Evolutionary conservation across 108 stramenopile genomes (phyloP).

Genomic region (Thalassiosira profunda): DNA sequence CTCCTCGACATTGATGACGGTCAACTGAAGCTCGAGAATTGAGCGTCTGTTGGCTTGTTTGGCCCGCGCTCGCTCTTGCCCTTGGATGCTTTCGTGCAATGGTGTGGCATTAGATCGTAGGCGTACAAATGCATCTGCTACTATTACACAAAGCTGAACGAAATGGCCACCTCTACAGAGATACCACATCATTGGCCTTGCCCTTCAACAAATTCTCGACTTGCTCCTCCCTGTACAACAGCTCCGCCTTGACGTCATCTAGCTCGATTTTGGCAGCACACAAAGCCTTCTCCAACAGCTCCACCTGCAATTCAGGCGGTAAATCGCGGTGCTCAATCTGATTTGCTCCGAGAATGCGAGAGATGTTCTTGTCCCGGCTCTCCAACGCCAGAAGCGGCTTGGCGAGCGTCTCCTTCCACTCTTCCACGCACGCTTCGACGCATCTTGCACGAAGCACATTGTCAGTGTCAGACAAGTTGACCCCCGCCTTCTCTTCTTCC

Average conservation of each 20-base stretch:
- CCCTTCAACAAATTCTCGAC: conserved; percentile 15
- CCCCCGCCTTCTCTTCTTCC: conserved; percentile 24
- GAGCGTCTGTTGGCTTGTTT: no score
- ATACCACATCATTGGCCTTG: no score
- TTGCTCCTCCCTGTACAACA: conserved; percentile 39
- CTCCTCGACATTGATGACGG: conserved; percentile 42
- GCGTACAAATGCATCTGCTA: no score
- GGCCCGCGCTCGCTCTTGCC: no score
- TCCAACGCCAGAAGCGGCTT: conserved; percentile 47
- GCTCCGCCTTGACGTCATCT: conserved; percentile 53
- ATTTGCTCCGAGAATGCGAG: conserved; percentile 41
- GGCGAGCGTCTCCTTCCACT: conserved; percentile 56
- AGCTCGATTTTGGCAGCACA: conserved; percentile 53
- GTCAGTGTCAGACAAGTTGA: conserved; percentile 35
- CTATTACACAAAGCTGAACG: no score
- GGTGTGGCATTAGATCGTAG: no score
- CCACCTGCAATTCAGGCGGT: conserved; percentile 40
- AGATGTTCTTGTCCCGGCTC: conserved; percentile 46
- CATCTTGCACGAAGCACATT: conserved; percentile 46
- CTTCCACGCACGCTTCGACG: conserved; percentile 52
- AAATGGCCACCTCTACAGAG: no score
- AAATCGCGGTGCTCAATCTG: conserved; percentile 48
- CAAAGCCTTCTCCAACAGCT: conserved; percentile 48
- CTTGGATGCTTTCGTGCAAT: no score
- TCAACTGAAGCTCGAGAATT: no score